Evolutionary conservation across 2,329 filamentous ascomycete genomes (phyloP).

Genomic region (Podosphaera leucotricha): DNA sequence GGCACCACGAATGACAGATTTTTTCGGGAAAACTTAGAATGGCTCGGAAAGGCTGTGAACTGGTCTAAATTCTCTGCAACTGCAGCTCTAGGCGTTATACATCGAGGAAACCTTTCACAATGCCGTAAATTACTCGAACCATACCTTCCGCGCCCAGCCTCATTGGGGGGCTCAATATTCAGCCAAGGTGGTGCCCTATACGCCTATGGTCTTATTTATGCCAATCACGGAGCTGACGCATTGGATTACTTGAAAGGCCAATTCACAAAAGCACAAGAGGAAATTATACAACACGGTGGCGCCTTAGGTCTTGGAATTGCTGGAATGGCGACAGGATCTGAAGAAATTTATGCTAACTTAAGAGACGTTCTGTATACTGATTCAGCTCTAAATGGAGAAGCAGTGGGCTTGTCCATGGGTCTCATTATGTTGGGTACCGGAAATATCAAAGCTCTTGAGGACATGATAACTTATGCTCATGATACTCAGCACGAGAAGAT

Average conservation of each 20-base stretch:
- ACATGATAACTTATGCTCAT: slow-evolving; percentile 95
- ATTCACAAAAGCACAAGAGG: slow-evolving; percentile 55
- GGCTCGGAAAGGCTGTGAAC: slow-evolving; percentile 94
- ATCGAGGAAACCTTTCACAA: slow-evolving; percentile 82
- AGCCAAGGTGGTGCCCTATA: slow-evolving; percentile 92
- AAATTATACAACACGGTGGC: slow-evolving; percentile 92
- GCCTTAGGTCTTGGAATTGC: slow-evolving; percentile 88
- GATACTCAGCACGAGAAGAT: slow-evolving; percentile 99
- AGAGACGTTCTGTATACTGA: slow-evolving; percentile 77
- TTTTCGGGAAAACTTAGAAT: slow-evolving; percentile 93
- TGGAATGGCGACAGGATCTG: slow-evolving; percentile 86
- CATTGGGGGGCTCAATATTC: slow-evolving; percentile 68
- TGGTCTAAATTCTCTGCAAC: slow-evolving; percentile 99
- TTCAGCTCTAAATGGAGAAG: slow-evolving; percentile 89
- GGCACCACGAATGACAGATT: slow-evolving; percentile 97
- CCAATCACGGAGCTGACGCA: slow-evolving; percentile 86
- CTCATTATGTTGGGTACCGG: slow-evolving; percentile 97
- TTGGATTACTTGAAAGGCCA: slow-evolving; percentile 55
- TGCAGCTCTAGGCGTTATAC: slow-evolving; percentile 85
- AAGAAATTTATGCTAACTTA: slow-evolving; percentile 76
- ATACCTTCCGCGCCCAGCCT: slow-evolving; percentile 62
- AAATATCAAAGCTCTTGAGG: slow-evolving; percentile 74
- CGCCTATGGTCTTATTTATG: slow-evolving; percentile 86
- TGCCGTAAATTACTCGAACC: slow-evolving; percentile 84
- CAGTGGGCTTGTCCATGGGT: slow-evolving; percentile 87